phyloP scores from a whole-genome alignment of 306 rosid genomes.

The Vigna nakashimae region DNA sequence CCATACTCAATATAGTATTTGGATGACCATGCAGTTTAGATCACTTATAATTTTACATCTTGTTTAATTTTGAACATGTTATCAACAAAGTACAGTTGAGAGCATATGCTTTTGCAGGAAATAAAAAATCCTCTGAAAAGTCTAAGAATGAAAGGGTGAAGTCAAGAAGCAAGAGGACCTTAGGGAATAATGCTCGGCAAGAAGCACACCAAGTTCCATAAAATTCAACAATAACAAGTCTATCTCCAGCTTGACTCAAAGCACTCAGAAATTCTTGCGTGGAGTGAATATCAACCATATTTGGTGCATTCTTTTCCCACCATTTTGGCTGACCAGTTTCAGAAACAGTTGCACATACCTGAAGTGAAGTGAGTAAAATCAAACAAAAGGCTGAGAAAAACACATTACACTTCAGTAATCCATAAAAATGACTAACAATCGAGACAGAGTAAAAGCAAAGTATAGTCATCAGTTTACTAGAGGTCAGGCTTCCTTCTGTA shows the following conservation, averaged over 20 bases:
- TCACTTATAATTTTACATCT: background rate
- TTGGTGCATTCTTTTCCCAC: slow-evolving; percentile 98
- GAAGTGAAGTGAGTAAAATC: slow-evolving; percentile 46
- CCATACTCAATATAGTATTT: background rate
- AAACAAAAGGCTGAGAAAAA: slow-evolving; percentile 39
- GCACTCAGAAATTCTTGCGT: slow-evolving; percentile 87
- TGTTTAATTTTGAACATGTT: slow-evolving; percentile 9
- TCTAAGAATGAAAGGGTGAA: slow-evolving; percentile 41
- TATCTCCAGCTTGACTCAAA: slow-evolving; percentile 87
- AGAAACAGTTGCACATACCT: slow-evolving; percentile 80
- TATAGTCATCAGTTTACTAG: background rate
- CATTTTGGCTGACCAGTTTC: slow-evolving; percentile 95
- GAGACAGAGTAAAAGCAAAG: slow-evolving; percentile 1
- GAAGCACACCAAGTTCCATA: slow-evolving; percentile 99
- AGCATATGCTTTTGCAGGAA: background rate
- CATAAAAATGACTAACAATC: slow-evolving; percentile 13
- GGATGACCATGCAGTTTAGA: background rate
- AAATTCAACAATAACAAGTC: slow-evolving; percentile 94
- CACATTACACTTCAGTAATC: slow-evolving; percentile 26
- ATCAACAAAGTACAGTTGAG: background rate
- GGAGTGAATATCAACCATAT: slow-evolving; percentile 95
- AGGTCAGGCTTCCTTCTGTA: background rate
- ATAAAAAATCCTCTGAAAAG: slow-evolving; percentile 15
- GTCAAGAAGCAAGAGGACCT: slow-evolving; percentile 59
- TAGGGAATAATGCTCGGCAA: slow-evolving; percentile 96